Evolutionary conservation across 2,329 filamentous ascomycete species (phyloP).

Genomic region (Colletotrichum aenigma): DNA sequence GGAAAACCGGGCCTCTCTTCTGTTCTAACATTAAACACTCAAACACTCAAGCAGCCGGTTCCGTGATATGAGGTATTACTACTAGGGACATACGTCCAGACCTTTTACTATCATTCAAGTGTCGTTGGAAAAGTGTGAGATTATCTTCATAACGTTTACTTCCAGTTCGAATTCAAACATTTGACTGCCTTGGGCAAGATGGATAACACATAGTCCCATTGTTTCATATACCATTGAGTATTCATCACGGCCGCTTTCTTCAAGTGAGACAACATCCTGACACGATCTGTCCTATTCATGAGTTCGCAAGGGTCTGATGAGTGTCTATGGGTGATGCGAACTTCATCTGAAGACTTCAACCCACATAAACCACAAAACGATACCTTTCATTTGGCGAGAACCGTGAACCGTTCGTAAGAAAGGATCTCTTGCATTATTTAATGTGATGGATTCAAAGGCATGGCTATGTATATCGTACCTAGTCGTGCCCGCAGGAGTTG

Average conservation of each 20-base stretch:
- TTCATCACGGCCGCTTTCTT: rapidly evolving
- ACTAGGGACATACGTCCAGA: too few relatives aligned
- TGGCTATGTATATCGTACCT: background rate
- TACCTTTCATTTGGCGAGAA: background rate
- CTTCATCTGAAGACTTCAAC: background rate
- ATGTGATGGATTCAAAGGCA: background rate
- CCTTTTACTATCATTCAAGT: too few relatives aligned
- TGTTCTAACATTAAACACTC: background rate
- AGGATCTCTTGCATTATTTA: background rate
- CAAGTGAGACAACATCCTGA: too few relatives aligned
- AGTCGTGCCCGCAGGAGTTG: background rate
- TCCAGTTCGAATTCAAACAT: too few relatives aligned
- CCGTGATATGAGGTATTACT: too few relatives aligned
- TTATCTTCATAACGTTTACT: too few relatives aligned
- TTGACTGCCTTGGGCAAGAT: too few relatives aligned
- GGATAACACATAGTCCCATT: rapidly evolving
- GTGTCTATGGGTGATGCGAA: background rate
- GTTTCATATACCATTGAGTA: too few relatives aligned
- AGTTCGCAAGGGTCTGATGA: too few relatives aligned
- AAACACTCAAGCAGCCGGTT: background rate
- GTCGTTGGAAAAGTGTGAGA: too few relatives aligned
- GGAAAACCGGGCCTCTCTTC: background rate
- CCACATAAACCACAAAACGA: background rate
- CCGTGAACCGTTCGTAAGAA: rapidly evolving
- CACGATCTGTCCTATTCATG: too few relatives aligned